Conservation (phyloP, 2,329 filamentous ascomycete genomes). For the Aureobasidium sp. region DNA sequence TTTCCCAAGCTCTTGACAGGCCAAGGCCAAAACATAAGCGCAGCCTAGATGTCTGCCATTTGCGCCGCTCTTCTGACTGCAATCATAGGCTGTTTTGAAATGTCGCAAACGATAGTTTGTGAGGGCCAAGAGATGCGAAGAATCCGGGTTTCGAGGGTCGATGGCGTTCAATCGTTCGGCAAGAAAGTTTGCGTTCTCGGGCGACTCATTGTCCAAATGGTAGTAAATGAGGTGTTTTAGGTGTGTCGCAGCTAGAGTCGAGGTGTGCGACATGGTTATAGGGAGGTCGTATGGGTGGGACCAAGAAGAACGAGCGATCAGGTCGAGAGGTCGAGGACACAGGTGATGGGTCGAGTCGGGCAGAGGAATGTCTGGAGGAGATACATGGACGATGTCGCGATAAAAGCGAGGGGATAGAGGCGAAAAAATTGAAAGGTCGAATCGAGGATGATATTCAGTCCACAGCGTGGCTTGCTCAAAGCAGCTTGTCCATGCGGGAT, state of each 20-base stretch:
- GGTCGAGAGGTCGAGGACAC: background rate
- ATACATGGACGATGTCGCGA: background rate
- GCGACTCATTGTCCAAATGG: conserved; percentile 79
- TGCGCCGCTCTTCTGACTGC: conserved; percentile 61
- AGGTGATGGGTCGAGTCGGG: background rate
- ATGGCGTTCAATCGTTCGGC: conserved; percentile 78
- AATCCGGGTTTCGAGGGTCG: conserved; percentile 72
- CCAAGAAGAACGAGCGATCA: background rate
- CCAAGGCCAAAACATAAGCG: conserved; percentile 83
- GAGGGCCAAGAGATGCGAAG: conserved; percentile 72
- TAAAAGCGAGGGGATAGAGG: background rate
- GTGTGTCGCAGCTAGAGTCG: conserved; percentile 49
- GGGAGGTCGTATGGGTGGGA: background rate
- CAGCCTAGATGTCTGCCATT: conserved; percentile 75
- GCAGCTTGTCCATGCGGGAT: conserved; percentile 7
- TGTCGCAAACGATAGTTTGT: conserved; percentile 79
- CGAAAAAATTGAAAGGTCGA: background rate
- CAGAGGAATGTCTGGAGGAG: conserved; percentile 5
- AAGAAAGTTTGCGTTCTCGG: conserved; percentile 88
- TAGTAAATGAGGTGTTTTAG: conserved; percentile 60
- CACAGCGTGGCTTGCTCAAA: background rate
- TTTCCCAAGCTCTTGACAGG: conserved; percentile 70
- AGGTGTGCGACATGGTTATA: conserved; percentile 45
- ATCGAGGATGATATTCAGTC: background rate
- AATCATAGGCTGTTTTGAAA: conserved; percentile 76